Percentiles rank a stretch among this genome's conserved stretches.
These are phyloP conservation scores for Paecilomyces variotii DNA, from an alignment of 2,329 filamentous ascomycete genomes.

Conservation along the genomic window DNA sequence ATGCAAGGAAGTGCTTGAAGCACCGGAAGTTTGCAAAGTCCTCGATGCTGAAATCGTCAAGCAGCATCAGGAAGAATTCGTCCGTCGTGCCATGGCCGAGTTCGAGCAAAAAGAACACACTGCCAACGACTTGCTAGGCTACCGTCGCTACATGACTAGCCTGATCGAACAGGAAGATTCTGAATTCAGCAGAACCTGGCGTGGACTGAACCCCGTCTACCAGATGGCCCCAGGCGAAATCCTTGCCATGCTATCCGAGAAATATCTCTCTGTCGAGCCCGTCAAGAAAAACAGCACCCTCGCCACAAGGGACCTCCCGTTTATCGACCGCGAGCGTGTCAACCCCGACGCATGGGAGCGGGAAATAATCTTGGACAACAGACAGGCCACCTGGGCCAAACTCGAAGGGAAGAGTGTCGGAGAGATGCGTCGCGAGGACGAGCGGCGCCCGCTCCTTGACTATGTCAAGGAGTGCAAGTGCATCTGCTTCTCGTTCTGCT, in stretches of 20 bases:
- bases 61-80: conserved; percentile 21
- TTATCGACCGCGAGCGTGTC: conserved; percentile 12
- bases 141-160: conserved; percentile 18
- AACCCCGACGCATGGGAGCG: conserved; percentile 14
- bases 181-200: conserved; percentile 22
- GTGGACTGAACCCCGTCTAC: conserved; percentile 19
- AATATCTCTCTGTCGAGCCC: conserved; percentile 23
- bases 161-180: conserved; percentile 15
- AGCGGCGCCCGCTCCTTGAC: conserved; percentile 14
- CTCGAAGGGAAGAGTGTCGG: conserved; percentile 28
- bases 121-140: conserved; percentile 20
- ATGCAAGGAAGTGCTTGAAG: conserved; percentile 25
- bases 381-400: conserved; percentile 24
- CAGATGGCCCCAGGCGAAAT: conserved; percentile 19
- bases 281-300: conserved; percentile 9
- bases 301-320: conserved; percentile 15
- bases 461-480: conserved; percentile 27
- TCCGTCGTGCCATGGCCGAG: conserved; percentile 16
- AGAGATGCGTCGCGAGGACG: conserved; percentile 22
- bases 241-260: conserved; percentile 27
- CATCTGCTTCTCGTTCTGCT: conserved; percentile 25
- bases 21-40: conserved; percentile 16
- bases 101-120: conserved; percentile 2
- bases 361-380: conserved; percentile 22
- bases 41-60: conserved; percentile 19